A percentile compares a stretch with the other conserved stretches of the same genome.
phyloP scores from a whole-genome alignment of 257 asterid species.

The Handroanthus guayacan region DNA sequence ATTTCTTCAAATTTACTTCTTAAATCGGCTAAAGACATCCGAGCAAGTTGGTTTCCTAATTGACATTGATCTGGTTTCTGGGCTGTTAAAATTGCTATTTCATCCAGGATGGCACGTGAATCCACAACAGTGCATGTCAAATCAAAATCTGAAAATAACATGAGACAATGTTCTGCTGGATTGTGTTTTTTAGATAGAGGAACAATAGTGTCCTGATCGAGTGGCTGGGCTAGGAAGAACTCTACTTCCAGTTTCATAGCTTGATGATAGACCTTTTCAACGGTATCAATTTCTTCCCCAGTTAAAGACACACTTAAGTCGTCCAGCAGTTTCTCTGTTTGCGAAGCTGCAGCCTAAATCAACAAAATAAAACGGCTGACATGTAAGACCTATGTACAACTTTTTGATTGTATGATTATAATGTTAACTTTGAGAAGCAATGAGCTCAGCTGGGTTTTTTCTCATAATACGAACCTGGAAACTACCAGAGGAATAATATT shows the following conservation, averaged over 20 bases:
- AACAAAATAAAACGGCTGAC: conserved; percentile 25
- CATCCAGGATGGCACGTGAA: conserved; percentile 94
- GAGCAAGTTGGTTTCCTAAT: conserved; percentile 62
- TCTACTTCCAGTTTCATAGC: conserved; percentile 84
- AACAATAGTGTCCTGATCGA: conserved; percentile 67
- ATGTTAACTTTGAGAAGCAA: conserved; percentile 23
- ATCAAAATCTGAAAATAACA: conserved; percentile 92
- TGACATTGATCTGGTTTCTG: conserved; percentile 65
- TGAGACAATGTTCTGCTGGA: conserved; percentile 56
- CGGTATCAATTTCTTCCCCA: conserved; percentile 81
- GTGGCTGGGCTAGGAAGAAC: conserved; percentile 84
- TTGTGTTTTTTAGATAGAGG: conserved; percentile 78
- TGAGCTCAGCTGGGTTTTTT: conserved; percentile 31
- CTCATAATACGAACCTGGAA: conserved; percentile 70
- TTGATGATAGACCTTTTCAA: conserved; percentile 82
- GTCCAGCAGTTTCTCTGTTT: conserved; percentile 84
- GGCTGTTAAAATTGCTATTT: conserved; percentile 79
- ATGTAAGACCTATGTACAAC: background rate
- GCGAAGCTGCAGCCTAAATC: conserved; percentile 65
- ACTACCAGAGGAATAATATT: conserved; percentile 67
- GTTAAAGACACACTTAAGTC: conserved; percentile 85
- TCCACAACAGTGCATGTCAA: conserved; percentile 85
- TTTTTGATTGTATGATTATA: conserved; percentile 4
- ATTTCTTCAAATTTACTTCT: conserved; percentile 76
- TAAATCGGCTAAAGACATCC: conserved; percentile 71